Evolutionary conservation across 108 stramenopile genomes (phyloP).

Genomic region (Skeletonema grethae): DNA sequence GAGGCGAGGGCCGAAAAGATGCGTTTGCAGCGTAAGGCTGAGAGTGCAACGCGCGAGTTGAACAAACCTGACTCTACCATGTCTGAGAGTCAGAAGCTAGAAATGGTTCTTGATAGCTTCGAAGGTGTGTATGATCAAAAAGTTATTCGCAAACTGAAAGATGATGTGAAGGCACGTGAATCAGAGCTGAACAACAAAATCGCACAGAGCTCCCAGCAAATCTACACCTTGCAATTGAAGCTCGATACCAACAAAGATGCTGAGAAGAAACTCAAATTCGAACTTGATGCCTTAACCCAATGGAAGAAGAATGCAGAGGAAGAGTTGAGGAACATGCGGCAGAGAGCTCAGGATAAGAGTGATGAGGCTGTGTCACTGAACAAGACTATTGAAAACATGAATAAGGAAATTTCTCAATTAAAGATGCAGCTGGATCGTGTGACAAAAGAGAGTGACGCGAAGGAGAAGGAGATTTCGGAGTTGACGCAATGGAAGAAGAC

Average conservation of each 20-base stretch:
- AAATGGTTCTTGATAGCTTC: constrained; percentile 29
- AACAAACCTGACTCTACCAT: constrained; percentile 13
- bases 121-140: constrained; percentile 32
- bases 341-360: constrained; percentile 19
- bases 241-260: constrained; percentile 21
- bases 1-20: constrained; percentile 20
- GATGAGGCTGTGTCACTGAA: constrained; percentile 28
- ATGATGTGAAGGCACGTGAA: constrained; percentile 27
- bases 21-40: constrained; percentile 26
- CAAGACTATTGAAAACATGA: constrained; percentile 14
- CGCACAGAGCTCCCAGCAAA: constrained; percentile 18
- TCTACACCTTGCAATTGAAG: constrained; percentile 28
- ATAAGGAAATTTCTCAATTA: constrained; percentile 21
- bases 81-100: constrained; percentile 29
- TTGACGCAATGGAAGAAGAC: constrained; percentile 37
- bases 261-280: constrained; percentile 26
- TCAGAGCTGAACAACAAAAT: constrained; percentile 31
- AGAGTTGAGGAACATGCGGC: constrained; percentile 10
- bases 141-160: constrained; percentile 21
- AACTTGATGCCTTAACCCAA: constrained; percentile 19
- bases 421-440: constrained; percentile 24
- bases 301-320: constrained; percentile 34
- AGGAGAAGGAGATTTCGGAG: constrained; percentile 25
- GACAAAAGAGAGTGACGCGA: constrained; percentile 21
- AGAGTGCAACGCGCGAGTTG: constrained; percentile 17